Percentiles rank a stretch among this genome's conserved stretches.
phyloP scores from a whole-genome alignment of 148 eudicot species.

The Chenopodium suecicum region DNA sequence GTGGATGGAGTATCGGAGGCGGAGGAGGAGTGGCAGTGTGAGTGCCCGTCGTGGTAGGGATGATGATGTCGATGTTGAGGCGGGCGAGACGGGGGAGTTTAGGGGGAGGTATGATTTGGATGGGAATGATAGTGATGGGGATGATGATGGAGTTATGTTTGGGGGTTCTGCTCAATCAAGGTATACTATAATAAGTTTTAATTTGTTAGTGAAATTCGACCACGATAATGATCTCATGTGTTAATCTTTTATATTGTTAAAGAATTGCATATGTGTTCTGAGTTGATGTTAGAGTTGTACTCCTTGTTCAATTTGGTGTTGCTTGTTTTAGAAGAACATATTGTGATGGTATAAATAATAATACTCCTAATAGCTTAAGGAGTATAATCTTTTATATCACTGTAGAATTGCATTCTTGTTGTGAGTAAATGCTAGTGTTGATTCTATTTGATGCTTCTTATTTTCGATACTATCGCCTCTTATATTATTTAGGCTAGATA shows the following conservation, averaged over 20 bases:
- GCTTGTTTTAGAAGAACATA: not conserved
- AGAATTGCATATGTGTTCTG: not conserved
- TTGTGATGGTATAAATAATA: too few relatives aligned
- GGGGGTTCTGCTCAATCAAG: constrained; percentile 45
- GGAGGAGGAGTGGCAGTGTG: constrained; percentile 37
- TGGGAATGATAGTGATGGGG: constrained; percentile 43
- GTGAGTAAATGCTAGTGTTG: not conserved
- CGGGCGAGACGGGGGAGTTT: constrained; percentile 22
- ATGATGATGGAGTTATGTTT: constrained; percentile 47
- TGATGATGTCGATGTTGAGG: constrained; percentile 13
- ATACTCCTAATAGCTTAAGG: too few relatives aligned
- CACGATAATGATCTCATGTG: too few relatives aligned
- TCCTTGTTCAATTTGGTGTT: not conserved
- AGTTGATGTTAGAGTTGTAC: not conserved
- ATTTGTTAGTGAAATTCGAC: not conserved
- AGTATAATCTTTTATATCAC: too few relatives aligned
- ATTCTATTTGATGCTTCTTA: not conserved
- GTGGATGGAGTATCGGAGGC: constrained; percentile 65
- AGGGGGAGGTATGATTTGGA: constrained; percentile 16
- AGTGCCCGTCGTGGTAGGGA: constrained; percentile 1
- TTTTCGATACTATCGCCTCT: not conserved
- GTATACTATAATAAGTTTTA: constrained; percentile 27
- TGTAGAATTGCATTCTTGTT: not conserved
- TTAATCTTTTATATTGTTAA: too few relatives aligned
- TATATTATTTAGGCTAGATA: too few relatives aligned